Evolutionary conservation across 192 early-diverging fungal genomes (phyloP), one percentile per base, ranked within the genome.

Genomic region (Haplosporangium gracile): DNA sequence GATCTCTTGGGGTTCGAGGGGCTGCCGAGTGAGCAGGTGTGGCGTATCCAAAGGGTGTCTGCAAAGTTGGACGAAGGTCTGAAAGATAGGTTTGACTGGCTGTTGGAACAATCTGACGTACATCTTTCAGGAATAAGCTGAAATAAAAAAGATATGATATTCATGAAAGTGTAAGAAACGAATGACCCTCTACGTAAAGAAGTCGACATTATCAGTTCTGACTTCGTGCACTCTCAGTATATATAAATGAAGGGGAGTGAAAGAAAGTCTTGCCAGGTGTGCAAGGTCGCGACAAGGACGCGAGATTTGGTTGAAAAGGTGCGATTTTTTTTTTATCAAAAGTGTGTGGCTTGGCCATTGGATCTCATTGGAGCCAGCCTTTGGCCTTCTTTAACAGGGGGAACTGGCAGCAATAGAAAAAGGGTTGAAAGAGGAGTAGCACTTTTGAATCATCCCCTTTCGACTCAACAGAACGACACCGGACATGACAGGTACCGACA

Each of bases 301-400:
- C 24, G 24, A 57, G 51, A 24, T 55, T 24, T 5, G 49, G 4
- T 20, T 24, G 22, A 20, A 55, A 24, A 4, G 7, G 57, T 60
- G 22, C 22, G 57, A 60, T 60, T 60, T 63, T 57, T 57, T 57
- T 49, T 5, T 18, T 0, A 20, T 18, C 16, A 51, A 51, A 51
- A 51, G 32, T 43, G 38, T 15, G 79, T 80, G 79, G 79, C 79
- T 80, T 80, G 72, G 71, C 32, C 57, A 68, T 69, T 80, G 79
- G 79, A 81, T 43, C 68, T 81, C 73, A 75, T 60, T 80, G 79
- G 79, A 80, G 79, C 70, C 38, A 36, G 18, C 26, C 20, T 29
- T 34, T 42, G 43, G 7, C 36, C 63, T 6, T 26, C 63, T 70
- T 29, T 68, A 9, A 42, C 39, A 40, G 38, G 60, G 40, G 34